Base-by-base conservation (phyloP, 192 early-diverging fungal genomes). In the Oehlia diaphana region DNA sequence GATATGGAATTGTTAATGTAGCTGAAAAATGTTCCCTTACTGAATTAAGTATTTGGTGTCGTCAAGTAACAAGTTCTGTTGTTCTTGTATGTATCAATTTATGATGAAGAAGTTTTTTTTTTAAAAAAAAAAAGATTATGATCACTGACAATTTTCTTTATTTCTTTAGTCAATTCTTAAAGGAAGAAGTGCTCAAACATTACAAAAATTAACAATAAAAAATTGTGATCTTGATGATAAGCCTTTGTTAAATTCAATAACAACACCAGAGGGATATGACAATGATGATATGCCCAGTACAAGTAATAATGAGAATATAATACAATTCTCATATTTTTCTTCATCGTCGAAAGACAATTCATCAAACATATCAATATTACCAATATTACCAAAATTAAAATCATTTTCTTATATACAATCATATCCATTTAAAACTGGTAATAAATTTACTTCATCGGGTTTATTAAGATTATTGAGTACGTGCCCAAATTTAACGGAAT, bases 171-270 rank as follows among this genome's bases (percentile, higher is more conserved):
- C 31, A 33, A 67, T 67, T 67, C 2, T 67, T 67, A 33, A 16
- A 33, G 65, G 65, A 35, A 67, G 12, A 10, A 23, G 65, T 33
- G 26, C 65, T 16, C 26, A 67, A 28, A 67, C 65, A 6, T 19
- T 67, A 14, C 65, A 67, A 31, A 28, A 6, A 33, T 67, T 67
- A 33, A 67, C 26, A 28, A 67, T 67, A 28, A 67, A 67, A 33
- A 67, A 67, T 16, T 67, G 65, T 33, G 65, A 67, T 67, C 33
- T 67, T 12, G 65, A 67, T 67, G 65, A 67, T 31, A 67, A 67
- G 13, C n/a, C 65, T 33, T 28, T 67, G 33, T 67, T 67, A 28
- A 67, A 33, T 12, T 16, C 28, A 28, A 35, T 67, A 58, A 58
- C 53, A 6, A 58, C 19, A 19, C 53, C 53, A 58, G 53, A 19